Evolutionary conservation across 176 grass and related monocot genomes (phyloP).

Genomic region (Phoenix roebelenii): DNA sequence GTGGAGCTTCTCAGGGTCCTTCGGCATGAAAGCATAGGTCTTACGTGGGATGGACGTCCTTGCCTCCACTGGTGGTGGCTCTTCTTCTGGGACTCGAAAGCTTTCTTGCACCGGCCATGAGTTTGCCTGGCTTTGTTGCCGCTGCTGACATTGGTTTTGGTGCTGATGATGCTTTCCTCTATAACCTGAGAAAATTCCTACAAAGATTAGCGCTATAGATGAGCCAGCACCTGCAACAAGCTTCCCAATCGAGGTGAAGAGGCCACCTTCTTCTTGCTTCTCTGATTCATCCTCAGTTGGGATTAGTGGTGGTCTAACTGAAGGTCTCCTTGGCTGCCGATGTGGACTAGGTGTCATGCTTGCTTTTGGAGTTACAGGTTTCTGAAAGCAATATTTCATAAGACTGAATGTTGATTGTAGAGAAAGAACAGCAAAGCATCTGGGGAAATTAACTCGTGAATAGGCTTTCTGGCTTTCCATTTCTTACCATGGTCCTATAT

Average conservation of each 20-base stretch:
- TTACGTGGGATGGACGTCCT: constrained; percentile 51
- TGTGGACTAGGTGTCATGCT: constrained; percentile 40
- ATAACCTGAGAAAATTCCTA: constrained; percentile 34
- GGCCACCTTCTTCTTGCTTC: constrained; percentile 54
- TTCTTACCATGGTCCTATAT: no score
- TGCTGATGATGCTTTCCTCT: constrained; percentile 43
- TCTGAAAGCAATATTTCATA: constrained; percentile 24
- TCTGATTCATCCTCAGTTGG: constrained; percentile 41
- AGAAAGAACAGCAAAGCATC: neutral
- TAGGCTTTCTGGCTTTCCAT: neutral
- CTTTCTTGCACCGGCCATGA: constrained; percentile 48
- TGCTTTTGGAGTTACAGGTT: constrained; percentile 35
- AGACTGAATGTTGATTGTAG: neutral
- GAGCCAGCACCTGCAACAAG: constrained; percentile 45
- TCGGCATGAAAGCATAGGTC: constrained; percentile 73
- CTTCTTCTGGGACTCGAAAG: constrained; percentile 50
- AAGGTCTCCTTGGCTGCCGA: constrained; percentile 45
- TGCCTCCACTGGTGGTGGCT: constrained; percentile 41
- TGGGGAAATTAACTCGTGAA: neutral
- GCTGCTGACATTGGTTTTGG: constrained; percentile 25
- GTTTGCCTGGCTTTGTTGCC: constrained; percentile 17
- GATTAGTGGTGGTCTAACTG: constrained; percentile 41
- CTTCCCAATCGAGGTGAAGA: constrained; percentile 46
- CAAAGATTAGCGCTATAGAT: constrained; percentile 35
- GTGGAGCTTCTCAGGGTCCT: constrained; percentile 72